Evolutionary conservation across 495 filamentous ascomycete genomes (phyloP), one percentile per base, ranked within the genome.

Genomic region (Xylaria intraflava): DNA sequence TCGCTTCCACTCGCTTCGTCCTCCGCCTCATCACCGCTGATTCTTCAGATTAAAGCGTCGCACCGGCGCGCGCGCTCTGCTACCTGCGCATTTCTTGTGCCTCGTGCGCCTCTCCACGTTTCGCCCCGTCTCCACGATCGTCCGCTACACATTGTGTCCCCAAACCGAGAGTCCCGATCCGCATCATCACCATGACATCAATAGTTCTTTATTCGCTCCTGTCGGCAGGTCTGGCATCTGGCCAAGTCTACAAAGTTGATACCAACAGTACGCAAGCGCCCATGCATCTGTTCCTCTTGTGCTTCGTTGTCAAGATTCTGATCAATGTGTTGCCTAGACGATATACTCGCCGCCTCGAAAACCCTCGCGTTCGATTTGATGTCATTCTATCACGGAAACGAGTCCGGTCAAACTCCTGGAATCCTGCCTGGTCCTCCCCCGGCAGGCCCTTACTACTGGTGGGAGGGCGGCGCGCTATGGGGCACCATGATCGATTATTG

Each of bases 401-500:
- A 77, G 41, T 66, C 74, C 6, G 81, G 82, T 44, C 71, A 79
- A 44, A 82, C 81, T 14, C 83, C 83, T 9, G 87, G 87, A 38
- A 81, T 88, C 39, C 70, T 89, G 17, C 78, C 79, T 14, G 75
- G 72, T 0, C 77, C 76, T 11, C 78, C 77, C 10, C 70, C 75
- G 9, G 71, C 67, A 26, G 74, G 74, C 8, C 62, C 65, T 39
- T 77, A 77, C 56, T 77, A 75, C 66, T 90, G 86, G 86, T 77
- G 74, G 74, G 69, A 76, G 57, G 72, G 69, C 31, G 72, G 73
- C 24, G 72, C 73, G n/a, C 64, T 77, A 60, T 75, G 73, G 74
- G 74, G 71, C 33, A 65, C 83, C 0, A 67, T 90, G 61, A 73
- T 89, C 46, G 82, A 88, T 51, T 89, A 89, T 61, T 88, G 83